These are phyloP conservation scores for Mycocentrospora acerina DNA, from an alignment of 2,329 filamentous ascomycete genomes.

Conservation along the genomic window DNA sequence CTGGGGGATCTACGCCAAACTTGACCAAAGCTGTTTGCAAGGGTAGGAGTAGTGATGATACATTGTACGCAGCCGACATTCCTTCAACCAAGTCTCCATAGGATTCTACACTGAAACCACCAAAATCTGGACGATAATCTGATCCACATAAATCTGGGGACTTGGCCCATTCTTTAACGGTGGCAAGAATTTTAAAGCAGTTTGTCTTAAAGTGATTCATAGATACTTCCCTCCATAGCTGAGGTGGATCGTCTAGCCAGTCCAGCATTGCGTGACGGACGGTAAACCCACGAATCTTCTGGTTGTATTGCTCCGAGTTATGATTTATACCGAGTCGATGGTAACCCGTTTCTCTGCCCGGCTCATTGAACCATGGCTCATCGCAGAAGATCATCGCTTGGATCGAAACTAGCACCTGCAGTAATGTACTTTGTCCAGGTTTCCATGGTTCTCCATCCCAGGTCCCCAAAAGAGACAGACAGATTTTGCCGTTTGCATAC, in stretches of 20 bases:
- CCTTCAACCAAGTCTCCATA: no score
- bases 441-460: conserved; percentile 53
- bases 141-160: no score
- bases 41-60: no score
- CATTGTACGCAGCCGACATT: no score
- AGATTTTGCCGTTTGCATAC: conserved; percentile 49
- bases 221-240: conserved; percentile 28
- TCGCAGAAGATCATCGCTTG: conserved; percentile 60
- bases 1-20: no score
- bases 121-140: no score
- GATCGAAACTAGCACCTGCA: conserved; percentile 58
- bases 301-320: conserved; percentile 31
- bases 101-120: no score
- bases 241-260: conserved; percentile 28
- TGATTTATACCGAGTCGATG: neutral
- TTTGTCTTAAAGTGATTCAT: conserved; percentile 27
- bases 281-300: conserved; percentile 24
- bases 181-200: conserved; percentile 25
- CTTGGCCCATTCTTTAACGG: conserved; percentile 20
- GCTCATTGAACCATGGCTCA: conserved; percentile 59
- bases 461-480: conserved; percentile 23
- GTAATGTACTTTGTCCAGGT: conserved; percentile 50
- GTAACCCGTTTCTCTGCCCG: conserved; percentile 37
- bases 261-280: conserved; percentile 35
- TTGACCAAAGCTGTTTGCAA: no score